A percentile compares a stretch with the other conserved stretches of the same genome.
phyloP scores from a whole-genome alignment of 2,329 filamentous ascomycete genomes.

The Penicillium sp. region DNA sequence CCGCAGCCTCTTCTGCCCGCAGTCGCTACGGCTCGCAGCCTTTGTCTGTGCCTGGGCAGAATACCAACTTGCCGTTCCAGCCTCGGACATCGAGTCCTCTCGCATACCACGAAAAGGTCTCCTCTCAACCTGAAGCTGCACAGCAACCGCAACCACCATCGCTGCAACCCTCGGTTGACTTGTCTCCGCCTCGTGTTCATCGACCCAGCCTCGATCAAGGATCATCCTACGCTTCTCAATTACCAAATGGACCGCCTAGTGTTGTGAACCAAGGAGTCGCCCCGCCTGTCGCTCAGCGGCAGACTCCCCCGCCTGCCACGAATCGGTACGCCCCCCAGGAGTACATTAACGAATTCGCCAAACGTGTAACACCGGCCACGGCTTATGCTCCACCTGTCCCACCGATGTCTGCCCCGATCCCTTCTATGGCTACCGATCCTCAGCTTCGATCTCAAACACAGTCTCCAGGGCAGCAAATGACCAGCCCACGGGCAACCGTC shows the following conservation, averaged over 20 bases:
- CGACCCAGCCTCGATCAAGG: slow-evolving; percentile 20
- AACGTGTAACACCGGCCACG: slow-evolving; percentile 24
- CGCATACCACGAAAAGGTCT: slow-evolving; percentile 46
- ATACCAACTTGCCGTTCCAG: slow-evolving; percentile 49
- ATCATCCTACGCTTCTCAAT: slow-evolving; percentile 12
- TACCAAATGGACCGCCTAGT: slow-evolving; percentile 5
- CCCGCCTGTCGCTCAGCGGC: slow-evolving; percentile 14
- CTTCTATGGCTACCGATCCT: slow-evolving; percentile 22
- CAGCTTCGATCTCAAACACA: slow-evolving; percentile 54
- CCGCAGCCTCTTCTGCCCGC: slow-evolving; percentile 24
- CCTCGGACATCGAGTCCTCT: slow-evolving; percentile 62
- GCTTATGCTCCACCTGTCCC: slow-evolving; percentile 13
- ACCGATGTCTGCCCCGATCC: slow-evolving; percentile 14
- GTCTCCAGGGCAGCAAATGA: slow-evolving; percentile 53
- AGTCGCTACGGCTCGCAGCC: slow-evolving; percentile 42
- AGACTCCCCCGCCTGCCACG: slow-evolving; percentile 26
- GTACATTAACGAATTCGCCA: slow-evolving; percentile 32
- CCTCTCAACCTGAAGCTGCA: slow-evolving; percentile 28
- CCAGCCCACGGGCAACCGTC: slow-evolving; percentile 43
- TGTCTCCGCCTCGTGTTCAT: slow-evolving; percentile 22
- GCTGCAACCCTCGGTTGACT: slow-evolving; percentile 22
- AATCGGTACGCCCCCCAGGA: slow-evolving; percentile 32
- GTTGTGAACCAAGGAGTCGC: slow-evolving; percentile 5
- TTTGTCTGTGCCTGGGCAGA: slow-evolving; percentile 24
- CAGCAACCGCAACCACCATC: slow-evolving; percentile 20